These are phyloP conservation scores for Septoria linicola DNA, from an alignment of 2,329 filamentous ascomycete genomes.

Conservation along the genomic window DNA sequence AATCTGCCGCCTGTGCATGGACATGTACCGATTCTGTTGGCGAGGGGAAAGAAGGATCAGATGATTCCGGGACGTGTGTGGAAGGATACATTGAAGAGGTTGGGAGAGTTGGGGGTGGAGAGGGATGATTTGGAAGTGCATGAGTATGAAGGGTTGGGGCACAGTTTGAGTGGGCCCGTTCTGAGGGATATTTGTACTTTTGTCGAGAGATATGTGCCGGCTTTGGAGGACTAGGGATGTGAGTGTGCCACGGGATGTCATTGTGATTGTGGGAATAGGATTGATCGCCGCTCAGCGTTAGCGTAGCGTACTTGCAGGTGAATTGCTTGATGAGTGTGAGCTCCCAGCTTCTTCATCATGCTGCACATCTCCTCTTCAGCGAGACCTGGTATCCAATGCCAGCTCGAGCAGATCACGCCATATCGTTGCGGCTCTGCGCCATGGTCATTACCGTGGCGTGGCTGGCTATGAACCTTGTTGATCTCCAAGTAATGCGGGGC, in stretches of 20 bases:
- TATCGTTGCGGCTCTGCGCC: too few relatives aligned
- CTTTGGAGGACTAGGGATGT: conserved; percentile 37
- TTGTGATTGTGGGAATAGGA: neutral
- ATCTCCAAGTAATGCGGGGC: too few relatives aligned
- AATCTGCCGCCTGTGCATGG: conserved; percentile 39
- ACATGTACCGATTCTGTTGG: conserved; percentile 47
- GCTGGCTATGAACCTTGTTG: too few relatives aligned
- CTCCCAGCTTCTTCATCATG: too few relatives aligned
- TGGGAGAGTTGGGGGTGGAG: conserved; percentile 43
- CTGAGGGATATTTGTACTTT: conserved; percentile 49
- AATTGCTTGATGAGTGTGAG: too few relatives aligned
- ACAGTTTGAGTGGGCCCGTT: conserved; percentile 45
- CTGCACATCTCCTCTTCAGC: too few relatives aligned
- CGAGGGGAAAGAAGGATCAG: conserved; percentile 49
- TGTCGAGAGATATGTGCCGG: conserved; percentile 43
- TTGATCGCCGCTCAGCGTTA: too few relatives aligned
- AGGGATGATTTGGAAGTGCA: conserved; percentile 42
- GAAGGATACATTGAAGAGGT: conserved; percentile 44
- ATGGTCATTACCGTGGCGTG: too few relatives aligned
- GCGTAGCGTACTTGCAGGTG: too few relatives aligned
- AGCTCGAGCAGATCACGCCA: too few relatives aligned
- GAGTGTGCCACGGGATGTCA: neutral
- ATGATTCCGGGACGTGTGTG: conserved; percentile 48
- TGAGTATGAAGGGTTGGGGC: conserved; percentile 52
- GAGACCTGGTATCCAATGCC: too few relatives aligned